Evolutionary conservation across 2,329 filamentous ascomycete genomes (phyloP).

Genomic region (Elsinoe perseae): DNA sequence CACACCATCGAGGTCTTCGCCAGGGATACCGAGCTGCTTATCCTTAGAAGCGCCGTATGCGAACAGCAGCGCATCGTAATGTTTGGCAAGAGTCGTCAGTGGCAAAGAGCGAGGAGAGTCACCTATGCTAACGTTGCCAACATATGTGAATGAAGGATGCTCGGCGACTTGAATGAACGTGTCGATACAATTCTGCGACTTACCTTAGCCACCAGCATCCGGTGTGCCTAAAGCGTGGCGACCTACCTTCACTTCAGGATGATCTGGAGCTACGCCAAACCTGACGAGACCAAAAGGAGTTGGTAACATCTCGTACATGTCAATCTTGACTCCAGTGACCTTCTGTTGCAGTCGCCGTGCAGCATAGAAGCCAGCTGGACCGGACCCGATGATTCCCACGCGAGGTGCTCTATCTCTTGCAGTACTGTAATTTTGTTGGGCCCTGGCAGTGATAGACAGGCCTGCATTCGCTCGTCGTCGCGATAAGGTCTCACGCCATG

Average conservation of each 20-base stretch:
- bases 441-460: neutral
- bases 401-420: slow-evolving; percentile 50
- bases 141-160: slow-evolving; percentile 76
- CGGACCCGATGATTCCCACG: slow-evolving; percentile 84
- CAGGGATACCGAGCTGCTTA: slow-evolving; percentile 66
- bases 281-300: slow-evolving; percentile 88
- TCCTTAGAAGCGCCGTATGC: slow-evolving; percentile 88
- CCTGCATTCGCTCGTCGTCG: neutral
- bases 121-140: slow-evolving; percentile 82
- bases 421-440: slow-evolving; percentile 22
- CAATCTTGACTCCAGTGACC: slow-evolving; percentile 63
- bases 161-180: slow-evolving; percentile 84
- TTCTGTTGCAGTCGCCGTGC: slow-evolving; percentile 76
- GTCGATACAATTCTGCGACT: slow-evolving; percentile 75
- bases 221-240: neutral
- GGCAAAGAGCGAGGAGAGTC: slow-evolving; percentile 47
- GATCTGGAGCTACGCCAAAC: slow-evolving; percentile 95
- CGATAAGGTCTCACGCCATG: neutral
- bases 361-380: slow-evolving; percentile 93
- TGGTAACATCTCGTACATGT: slow-evolving; percentile 94
- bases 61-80: slow-evolving; percentile 90
- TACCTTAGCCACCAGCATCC: slow-evolving; percentile 22
- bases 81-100: slow-evolving; percentile 59
- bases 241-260: slow-evolving; percentile 89
- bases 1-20: slow-evolving; percentile 69